Evolutionary conservation across 257 asterid species (phyloP).

Genomic region (Avicennia marina): DNA sequence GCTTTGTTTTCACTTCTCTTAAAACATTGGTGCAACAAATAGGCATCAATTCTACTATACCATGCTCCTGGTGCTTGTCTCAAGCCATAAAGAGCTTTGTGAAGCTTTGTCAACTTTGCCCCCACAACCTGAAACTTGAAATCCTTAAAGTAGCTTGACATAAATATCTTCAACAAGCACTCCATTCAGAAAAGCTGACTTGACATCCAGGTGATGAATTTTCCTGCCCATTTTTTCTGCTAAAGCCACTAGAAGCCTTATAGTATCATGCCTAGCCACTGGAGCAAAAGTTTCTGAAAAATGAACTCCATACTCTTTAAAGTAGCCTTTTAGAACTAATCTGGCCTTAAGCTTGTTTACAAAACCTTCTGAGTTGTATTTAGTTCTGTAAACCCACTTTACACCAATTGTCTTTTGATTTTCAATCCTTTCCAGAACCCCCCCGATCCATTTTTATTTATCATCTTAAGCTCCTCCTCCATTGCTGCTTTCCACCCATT

Average conservation of each 20-base stretch:
- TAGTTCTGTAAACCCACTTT: not conserved
- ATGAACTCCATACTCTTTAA: not conserved
- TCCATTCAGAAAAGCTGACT: not conserved
- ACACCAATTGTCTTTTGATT: not conserved
- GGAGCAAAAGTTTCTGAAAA: not conserved
- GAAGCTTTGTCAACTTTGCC: not conserved
- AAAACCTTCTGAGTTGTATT: not conserved
- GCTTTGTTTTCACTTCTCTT: not conserved
- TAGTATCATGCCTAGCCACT: conserved; percentile 5
- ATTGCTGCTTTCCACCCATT: not conserved
- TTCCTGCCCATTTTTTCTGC: not conserved
- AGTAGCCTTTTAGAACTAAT: not conserved
- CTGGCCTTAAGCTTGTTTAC: not conserved
- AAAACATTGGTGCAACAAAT: not conserved
- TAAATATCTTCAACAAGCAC: not conserved
- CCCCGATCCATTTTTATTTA: not conserved
- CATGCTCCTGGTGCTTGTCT: conserved; percentile 1
- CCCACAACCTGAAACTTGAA: not conserved
- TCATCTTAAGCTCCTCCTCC: not conserved
- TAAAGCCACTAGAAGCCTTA: not conserved
- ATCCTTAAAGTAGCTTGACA: not conserved
- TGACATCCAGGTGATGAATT: not conserved
- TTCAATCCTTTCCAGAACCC: not conserved
- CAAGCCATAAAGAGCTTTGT: not conserved
- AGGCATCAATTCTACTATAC: not conserved